These are phyloP conservation scores for Paradendryphiella salina DNA, from an alignment of 2,329 filamentous ascomycete genomes.

Conservation along the genomic window DNA sequence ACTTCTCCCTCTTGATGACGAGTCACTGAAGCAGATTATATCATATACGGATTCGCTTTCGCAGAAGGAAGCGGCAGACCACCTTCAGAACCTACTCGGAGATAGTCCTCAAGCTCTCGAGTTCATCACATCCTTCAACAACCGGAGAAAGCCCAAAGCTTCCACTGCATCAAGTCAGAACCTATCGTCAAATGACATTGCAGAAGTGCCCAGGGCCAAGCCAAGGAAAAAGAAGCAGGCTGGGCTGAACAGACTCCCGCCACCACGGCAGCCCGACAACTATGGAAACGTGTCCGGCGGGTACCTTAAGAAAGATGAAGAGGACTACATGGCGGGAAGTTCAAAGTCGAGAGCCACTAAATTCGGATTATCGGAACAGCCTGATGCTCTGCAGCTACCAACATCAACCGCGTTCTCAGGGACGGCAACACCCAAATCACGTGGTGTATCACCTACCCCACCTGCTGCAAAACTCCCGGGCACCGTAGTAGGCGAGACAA, in stretches of 20 bases:
- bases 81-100: conserved; percentile 85
- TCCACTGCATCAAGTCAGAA: conserved; percentile 21
- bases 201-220: conserved; percentile 42
- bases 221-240: conserved; percentile 50
- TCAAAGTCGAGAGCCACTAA: conserved; percentile 48
- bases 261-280: conserved; percentile 57
- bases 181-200: conserved; percentile 25
- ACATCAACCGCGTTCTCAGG: conserved; percentile 31
- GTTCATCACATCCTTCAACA: conserved; percentile 76
- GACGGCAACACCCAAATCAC: conserved; percentile 41
- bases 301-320: conserved; percentile 74
- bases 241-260: conserved; percentile 45
- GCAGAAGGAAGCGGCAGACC: conserved; percentile 75
- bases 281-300: conserved; percentile 67
- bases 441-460: conserved; percentile 50
- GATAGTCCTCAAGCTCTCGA: conserved; percentile 76
- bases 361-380: conserved; percentile 56
- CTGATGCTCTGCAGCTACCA: conserved; percentile 50
- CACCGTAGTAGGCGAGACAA: conserved; percentile 78
- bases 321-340: conserved; percentile 68
- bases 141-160: conserved; percentile 54
- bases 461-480: conserved; percentile 63
- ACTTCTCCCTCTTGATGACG: conserved; percentile 81
- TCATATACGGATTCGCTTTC: conserved; percentile 78
- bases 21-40: conserved; percentile 80